Base-by-base conservation (phyloP, 2,329 filamentous ascomycete genomes). In the Cercospora citrullina region DNA sequence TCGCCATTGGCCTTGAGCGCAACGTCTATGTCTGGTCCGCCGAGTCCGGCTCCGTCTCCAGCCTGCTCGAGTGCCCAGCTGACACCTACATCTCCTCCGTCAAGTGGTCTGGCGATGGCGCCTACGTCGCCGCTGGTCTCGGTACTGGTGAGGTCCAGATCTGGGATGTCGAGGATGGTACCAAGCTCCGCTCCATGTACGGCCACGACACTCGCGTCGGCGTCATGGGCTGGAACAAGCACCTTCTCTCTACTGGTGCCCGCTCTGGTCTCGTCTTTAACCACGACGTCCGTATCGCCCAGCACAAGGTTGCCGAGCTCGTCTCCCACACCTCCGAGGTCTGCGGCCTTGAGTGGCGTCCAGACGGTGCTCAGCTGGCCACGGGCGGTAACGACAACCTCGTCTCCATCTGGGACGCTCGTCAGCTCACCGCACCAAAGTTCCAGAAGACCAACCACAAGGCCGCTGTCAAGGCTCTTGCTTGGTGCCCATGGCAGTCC, bases 371-470 rank as follows among this genome's bases (percentile, higher is more conserved):
- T 63, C 95, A 98, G 85, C 91, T 99, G 69, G 95, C 95, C 63
- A 98, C 95, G 64, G 95, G 95, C 76, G 95, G 94, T 80, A 99
- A 99, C 78, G 95, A 99, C 87, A 99, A 99, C 86, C 87, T 99
- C 65, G 95, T 99, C 73, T 96, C 92, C 76, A 99, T 99, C 83
- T 99, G 95, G 95, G 95, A 99, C 81, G 94, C 95, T 65, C 93
- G 95, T 61, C 95, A 93, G 8, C 87, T 99, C 68, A 90, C 89
- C 18, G 94, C 96, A 9, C 95, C 95, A 80, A 98, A 98, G 84
- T 98, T 98, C 86, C 95, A 93, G 82, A 99, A 99, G 90, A 97
- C 94, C 78, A 99, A 99, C 87, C 95, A 99, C 87, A 95, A 95
- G 82, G 95, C 95, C 66, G 95, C 95, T 55, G 94, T 99, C 83